A percentile compares a stretch with the other conserved stretches of the same genome.
phyloP scores from a whole-genome alignment of 371 early-diverging fungal species.

The Phascolomyces articulosus region DNA sequence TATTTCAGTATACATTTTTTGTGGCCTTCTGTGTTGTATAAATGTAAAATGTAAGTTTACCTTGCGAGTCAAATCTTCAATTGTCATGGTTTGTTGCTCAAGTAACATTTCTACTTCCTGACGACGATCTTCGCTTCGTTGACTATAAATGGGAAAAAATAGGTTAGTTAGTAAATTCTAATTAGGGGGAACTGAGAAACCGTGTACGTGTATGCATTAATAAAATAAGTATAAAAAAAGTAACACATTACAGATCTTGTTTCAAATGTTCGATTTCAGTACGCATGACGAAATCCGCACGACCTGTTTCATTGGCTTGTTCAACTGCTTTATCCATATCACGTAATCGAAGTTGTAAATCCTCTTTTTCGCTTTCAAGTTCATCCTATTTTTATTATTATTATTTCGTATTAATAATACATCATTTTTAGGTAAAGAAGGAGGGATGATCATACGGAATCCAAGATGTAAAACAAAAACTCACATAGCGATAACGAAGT shows the following conservation, averaged over 20 bases:
- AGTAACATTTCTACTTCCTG: slow-evolving; percentile 73
- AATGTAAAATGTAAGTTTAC: too few relatives aligned
- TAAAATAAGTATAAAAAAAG: not conserved
- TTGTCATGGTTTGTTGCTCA: slow-evolving; percentile 57
- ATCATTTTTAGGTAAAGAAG: too few relatives aligned
- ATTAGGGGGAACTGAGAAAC: too few relatives aligned
- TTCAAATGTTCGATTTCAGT: slow-evolving; percentile 89
- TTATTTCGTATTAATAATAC: too few relatives aligned
- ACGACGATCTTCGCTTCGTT: slow-evolving; percentile 77
- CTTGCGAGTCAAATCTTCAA: slow-evolving; percentile 70
- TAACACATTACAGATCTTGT: slow-evolving; percentile 71
- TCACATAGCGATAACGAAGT: slow-evolving; percentile 65
- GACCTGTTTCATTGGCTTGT: slow-evolving; percentile 77
- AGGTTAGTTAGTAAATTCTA: too few relatives aligned
- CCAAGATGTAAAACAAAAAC: too few relatives aligned
- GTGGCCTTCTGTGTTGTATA: too few relatives aligned
- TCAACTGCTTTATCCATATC: slow-evolving; percentile 74
- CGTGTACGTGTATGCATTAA: not conserved
- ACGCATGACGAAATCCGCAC: slow-evolving; percentile 81
- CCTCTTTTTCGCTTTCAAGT: slow-evolving; percentile 63
- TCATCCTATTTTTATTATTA: slow-evolving; percentile 75
- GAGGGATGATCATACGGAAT: too few relatives aligned
- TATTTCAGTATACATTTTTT: too few relatives aligned
- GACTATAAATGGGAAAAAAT: slow-evolving; percentile 37
- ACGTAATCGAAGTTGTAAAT: slow-evolving; percentile 63